Conservation (phyloP, 768 basidiomycete species). For the Russula emetica region DNA sequence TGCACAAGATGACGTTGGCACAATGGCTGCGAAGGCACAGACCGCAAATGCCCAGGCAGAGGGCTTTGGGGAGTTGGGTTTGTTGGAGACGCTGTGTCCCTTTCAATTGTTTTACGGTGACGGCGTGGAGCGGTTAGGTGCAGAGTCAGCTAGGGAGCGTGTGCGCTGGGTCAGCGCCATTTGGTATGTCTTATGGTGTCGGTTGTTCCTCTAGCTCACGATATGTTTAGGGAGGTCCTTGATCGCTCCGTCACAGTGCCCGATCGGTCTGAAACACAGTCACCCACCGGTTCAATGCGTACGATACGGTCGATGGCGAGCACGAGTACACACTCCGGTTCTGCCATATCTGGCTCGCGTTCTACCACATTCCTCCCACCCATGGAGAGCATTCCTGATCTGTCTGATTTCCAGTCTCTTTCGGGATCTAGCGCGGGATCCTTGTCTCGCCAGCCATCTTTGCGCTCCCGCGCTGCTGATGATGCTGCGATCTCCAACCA, state of each 20-base stretch:
- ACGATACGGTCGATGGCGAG: conserved; percentile 59
- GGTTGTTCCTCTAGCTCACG: neutral
- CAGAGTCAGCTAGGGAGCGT: conserved; percentile 82
- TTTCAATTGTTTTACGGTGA: conserved; percentile 90
- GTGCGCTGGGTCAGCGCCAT: conserved; percentile 90
- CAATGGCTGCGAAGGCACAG: conserved; percentile 69
- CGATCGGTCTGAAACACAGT: conserved; percentile 45
- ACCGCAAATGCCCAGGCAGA: conserved; percentile 40
- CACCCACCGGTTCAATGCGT: conserved; percentile 56
- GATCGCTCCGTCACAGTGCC: conserved; percentile 57
- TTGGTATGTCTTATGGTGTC: conserved; percentile 49
- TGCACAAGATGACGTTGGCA: conserved; percentile 83
- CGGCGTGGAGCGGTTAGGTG: conserved; percentile 81
- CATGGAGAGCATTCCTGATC: conserved; percentile 61
- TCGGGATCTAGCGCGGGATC: conserved; percentile 43
- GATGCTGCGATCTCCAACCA: conserved; percentile 65
- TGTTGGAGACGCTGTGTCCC: conserved; percentile 76
- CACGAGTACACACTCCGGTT: conserved; percentile 46
- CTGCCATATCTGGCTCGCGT: conserved; percentile 57
- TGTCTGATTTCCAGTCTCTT: conserved; percentile 56
- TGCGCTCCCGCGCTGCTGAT: conserved; percentile 65
- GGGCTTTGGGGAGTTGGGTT: conserved; percentile 39
- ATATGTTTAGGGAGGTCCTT: conserved; percentile 65
- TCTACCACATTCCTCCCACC: conserved; percentile 79
- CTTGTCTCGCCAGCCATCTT: conserved; percentile 43